phyloP scores from a whole-genome alignment of 768 basidiomycete species.

The Leucocoprinus leucothites region DNA sequence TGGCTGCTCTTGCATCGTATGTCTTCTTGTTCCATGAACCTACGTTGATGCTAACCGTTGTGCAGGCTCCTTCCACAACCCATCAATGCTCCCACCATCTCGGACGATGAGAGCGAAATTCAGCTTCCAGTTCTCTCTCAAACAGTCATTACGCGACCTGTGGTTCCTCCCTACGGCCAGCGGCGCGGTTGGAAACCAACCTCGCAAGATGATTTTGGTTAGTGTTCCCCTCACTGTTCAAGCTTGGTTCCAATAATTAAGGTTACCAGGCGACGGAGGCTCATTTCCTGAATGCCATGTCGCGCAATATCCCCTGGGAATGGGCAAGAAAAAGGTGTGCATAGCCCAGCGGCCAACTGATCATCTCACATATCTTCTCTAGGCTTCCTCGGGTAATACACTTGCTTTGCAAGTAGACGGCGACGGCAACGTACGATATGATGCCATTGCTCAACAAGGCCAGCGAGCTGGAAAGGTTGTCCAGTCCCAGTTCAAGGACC shows the following conservation, averaged over 20 bases:
- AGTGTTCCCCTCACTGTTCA: constrained; percentile 22
- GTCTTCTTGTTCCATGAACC: constrained; percentile 25
- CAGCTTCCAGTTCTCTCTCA: constrained; percentile 32
- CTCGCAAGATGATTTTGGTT: constrained; percentile 81
- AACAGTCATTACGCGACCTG: constrained; percentile 45
- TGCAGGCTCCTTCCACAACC: constrained; percentile 71
- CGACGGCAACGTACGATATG: constrained; percentile 96
- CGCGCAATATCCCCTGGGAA: constrained; percentile 94
- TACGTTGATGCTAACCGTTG: constrained; percentile 7
- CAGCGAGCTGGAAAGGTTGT: constrained; percentile 82
- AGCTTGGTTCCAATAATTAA: constrained; percentile 6
- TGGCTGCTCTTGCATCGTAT: constrained; percentile 73
- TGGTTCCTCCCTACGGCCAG: constrained; percentile 82
- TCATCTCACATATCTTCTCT: not conserved
- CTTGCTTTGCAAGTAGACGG: constrained; percentile 95
- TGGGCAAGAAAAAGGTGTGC: constrained; percentile 91
- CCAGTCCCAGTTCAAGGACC: constrained; percentile 96
- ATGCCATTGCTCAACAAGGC: constrained; percentile 95
- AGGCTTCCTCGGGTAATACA: constrained; percentile 92
- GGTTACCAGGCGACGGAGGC: constrained; percentile 68
- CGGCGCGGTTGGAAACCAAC: constrained; percentile 84
- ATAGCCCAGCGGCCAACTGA: not conserved
- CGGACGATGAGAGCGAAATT: constrained; percentile 63
- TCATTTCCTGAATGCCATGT: constrained; percentile 94
- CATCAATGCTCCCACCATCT: constrained; percentile 43